These are phyloP conservation scores for Ogataea nitratoaversa DNA, from an alignment of 805 yeast genomes.

Conservation along the genomic window DNA sequence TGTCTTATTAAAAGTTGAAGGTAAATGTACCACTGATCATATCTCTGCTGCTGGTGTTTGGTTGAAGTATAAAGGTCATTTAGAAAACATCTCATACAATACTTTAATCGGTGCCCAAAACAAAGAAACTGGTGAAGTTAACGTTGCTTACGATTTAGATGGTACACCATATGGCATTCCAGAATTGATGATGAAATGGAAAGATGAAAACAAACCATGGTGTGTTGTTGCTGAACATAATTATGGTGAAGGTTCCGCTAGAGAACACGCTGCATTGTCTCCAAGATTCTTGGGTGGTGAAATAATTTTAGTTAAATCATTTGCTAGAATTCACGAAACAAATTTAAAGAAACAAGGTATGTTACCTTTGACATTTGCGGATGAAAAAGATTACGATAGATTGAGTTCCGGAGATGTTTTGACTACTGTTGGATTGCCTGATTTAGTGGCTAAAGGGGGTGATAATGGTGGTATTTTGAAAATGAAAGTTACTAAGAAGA, in stretches of 20 bases:
- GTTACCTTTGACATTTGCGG: constrained; percentile 88
- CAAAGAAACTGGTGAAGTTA: constrained; percentile 95
- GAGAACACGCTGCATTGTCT: constrained; percentile 97
- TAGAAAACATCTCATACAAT: constrained; percentile 92
- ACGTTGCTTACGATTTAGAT: constrained; percentile 81
- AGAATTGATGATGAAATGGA: constrained; percentile 96
- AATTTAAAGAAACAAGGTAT: constrained; percentile 97
- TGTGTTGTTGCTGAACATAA: constrained; percentile 95
- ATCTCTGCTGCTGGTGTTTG: constrained; percentile 98
- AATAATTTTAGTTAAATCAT: constrained; percentile 84
- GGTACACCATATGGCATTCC: constrained; percentile 80
- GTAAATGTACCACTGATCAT: constrained; percentile 98
- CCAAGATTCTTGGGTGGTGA: constrained; percentile 94
- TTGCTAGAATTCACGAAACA: constrained; percentile 98
- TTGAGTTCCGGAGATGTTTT: constrained; percentile 73
- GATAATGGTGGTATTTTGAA: constrained; percentile 80
- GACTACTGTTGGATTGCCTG: constrained; percentile 68
- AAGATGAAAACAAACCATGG: constrained; percentile 81
- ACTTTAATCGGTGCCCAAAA: constrained; percentile 96
- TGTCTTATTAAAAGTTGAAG: constrained; percentile 86
- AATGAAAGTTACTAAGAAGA: constrained; percentile 67
- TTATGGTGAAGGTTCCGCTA: constrained; percentile 98
- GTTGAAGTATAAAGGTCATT: constrained; percentile 97
- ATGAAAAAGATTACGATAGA: constrained; percentile 84
- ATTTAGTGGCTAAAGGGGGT: constrained; percentile 77